Evolutionary conservation across 768 basidiomycete genomes (phyloP).

Genomic region (Suillus weaverae): DNA sequence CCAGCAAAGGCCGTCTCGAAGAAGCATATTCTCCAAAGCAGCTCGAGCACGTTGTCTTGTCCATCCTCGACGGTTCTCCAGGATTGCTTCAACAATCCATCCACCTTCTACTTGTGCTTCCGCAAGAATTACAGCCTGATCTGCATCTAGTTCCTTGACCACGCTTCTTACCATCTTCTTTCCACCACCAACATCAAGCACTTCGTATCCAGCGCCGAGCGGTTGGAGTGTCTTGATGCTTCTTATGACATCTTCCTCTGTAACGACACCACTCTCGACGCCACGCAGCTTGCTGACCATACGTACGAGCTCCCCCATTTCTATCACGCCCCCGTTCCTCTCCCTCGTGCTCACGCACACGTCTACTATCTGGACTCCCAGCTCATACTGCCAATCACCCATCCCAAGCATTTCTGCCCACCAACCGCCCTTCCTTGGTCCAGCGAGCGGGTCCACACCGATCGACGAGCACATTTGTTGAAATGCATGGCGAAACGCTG

Average conservation of each 20-base stretch:
- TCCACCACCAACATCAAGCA: slow-evolving; percentile 69
- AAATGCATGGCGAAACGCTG: slow-evolving; percentile 87
- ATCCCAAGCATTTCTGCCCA: slow-evolving; percentile 88
- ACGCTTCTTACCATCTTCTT: slow-evolving; percentile 84
- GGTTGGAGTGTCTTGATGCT: slow-evolving; percentile 88
- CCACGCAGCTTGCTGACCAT: slow-evolving; percentile 77
- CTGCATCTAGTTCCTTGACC: slow-evolving; percentile 87
- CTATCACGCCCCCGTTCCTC: slow-evolving; percentile 90
- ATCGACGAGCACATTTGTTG: slow-evolving; percentile 95
- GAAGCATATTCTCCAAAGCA: slow-evolving; percentile 87
- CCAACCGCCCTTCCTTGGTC: slow-evolving; percentile 82
- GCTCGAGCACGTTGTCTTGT: slow-evolving; percentile 69
- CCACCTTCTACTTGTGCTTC: slow-evolving; percentile 70
- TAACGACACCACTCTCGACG: slow-evolving; percentile 65
- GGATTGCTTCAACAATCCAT: slow-evolving; percentile 59
- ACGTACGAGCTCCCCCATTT: slow-evolving; percentile 80
- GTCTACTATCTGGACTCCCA: slow-evolving; percentile 94
- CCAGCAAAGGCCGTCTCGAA: slow-evolving; percentile 93
- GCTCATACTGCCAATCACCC: slow-evolving; percentile 94
- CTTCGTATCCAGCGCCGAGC: slow-evolving; percentile 88
- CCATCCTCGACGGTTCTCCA: slow-evolving; percentile 73
- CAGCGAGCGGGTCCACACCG: slow-evolving; percentile 92
- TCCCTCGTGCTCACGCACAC: slow-evolving; percentile 86
- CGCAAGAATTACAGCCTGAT: slow-evolving; percentile 81
- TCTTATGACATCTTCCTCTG: slow-evolving; percentile 80